These are phyloP conservation scores for Rhodamnia rubescens DNA, from an alignment of 345 rosid genomes.

Conservation along the genomic window DNA sequence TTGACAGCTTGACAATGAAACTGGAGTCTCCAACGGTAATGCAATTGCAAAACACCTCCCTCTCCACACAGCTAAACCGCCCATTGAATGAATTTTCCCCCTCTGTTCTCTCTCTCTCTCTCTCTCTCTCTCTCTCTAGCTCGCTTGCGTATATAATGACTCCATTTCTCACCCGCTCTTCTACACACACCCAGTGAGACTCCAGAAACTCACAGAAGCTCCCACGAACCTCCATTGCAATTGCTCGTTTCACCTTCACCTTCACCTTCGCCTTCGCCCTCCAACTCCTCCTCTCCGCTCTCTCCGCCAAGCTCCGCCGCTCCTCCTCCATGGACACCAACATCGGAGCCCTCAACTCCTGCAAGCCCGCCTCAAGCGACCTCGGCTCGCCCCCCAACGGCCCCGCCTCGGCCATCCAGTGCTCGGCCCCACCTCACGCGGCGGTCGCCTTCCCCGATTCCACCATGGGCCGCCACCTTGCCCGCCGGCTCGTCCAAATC, in stretches of 20 bases:
- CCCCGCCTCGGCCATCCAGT: conserved; percentile 23
- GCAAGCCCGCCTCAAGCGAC: no score
- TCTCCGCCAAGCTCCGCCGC: background rate
- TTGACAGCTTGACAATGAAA: no score
- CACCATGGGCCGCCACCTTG: conserved; percentile 55
- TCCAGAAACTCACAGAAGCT: background rate
- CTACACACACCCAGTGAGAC: background rate
- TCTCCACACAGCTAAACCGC: background rate
- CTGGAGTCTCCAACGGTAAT: no score
- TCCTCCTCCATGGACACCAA: conserved; percentile 29
- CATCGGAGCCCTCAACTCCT: conserved; percentile 24
- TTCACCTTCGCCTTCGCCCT: background rate
- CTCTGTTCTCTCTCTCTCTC: no score
- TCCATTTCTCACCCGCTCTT: background rate
- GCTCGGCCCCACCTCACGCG: conserved; percentile 10
- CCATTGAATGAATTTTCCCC: background rate
- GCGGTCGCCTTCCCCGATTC: conserved; percentile 22
- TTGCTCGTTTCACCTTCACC: background rate
- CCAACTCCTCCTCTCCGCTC: background rate
- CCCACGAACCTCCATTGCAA: background rate
- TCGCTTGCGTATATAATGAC: background rate
- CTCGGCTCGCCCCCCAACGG: background rate
- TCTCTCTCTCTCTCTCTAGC: background rate
- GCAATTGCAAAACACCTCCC: no score
- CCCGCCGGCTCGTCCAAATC: conserved; percentile 8